These are phyloP conservation scores for Ogataea henricii DNA, from an alignment of 805 yeast genomes.

Conservation along the genomic window DNA sequence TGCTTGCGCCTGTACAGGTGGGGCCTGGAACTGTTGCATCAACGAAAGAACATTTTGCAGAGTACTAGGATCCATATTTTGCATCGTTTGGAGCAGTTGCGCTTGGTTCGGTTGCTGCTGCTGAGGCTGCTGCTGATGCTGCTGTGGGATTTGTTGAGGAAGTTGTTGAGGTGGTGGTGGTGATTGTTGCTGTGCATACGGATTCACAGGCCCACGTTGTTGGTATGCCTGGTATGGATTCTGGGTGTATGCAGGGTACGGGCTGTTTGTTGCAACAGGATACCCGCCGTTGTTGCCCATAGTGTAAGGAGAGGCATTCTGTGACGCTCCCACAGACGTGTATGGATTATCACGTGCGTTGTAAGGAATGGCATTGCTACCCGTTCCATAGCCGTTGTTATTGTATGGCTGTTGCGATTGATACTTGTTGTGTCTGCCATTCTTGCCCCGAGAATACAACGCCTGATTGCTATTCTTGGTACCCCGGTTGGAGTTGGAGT, in stretches of 20 bases:
- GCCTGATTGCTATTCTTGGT: slow-evolving; percentile 21
- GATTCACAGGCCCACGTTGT: slow-evolving; percentile 5
- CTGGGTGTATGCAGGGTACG: slow-evolving; percentile 11
- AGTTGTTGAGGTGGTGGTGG: neutral
- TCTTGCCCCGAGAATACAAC: slow-evolving; percentile 16
- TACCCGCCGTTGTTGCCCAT: slow-evolving; percentile 14
- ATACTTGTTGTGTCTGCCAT: slow-evolving; percentile 8
- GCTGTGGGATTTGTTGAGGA: slow-evolving; percentile 3
- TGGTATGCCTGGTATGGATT: slow-evolving; percentile 16
- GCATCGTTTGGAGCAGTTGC: slow-evolving; percentile 24
- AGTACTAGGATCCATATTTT: slow-evolving; percentile 35
- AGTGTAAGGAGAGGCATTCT: slow-evolving; percentile 17
- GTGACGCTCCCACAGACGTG: neutral
- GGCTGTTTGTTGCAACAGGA: slow-evolving; percentile 11
- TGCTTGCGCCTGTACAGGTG: slow-evolving; percentile 5
- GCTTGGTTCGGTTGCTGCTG: slow-evolving; percentile 22
- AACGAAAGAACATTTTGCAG: slow-evolving; percentile 36
- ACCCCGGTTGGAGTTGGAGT: slow-evolving; percentile 9
- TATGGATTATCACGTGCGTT: slow-evolving; percentile 13
- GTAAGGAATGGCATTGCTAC: slow-evolving; percentile 21
- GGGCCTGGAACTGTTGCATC: slow-evolving; percentile 30
- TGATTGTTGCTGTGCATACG: slow-evolving; percentile 18
- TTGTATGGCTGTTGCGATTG: slow-evolving; percentile 10
- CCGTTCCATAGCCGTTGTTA: slow-evolving; percentile 23
- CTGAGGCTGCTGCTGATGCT: slow-evolving; percentile 13